Conservation (phyloP, 176 grass and related monocot species). For the Triticum dicoccoides region DNA sequence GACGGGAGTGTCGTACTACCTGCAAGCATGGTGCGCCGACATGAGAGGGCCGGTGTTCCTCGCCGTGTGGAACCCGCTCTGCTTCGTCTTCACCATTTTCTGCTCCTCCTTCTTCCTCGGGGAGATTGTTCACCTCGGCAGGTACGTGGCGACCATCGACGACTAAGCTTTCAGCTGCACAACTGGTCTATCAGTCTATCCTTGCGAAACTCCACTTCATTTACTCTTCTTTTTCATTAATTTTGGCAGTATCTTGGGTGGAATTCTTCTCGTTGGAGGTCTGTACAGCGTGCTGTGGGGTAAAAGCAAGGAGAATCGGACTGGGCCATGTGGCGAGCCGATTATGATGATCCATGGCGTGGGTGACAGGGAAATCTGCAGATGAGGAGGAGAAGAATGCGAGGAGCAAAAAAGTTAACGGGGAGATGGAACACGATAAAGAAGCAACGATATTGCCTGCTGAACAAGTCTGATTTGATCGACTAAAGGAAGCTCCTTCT, state of each 20-base stretch:
- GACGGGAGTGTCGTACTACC: constrained; percentile 48
- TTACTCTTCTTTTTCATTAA: background rate
- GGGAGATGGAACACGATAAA: background rate
- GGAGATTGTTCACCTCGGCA: constrained; percentile 45
- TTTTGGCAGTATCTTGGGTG: constrained; percentile 54
- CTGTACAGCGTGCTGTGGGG: constrained; percentile 70
- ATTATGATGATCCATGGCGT: background rate
- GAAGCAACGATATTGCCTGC: background rate
- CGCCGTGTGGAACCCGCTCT: constrained; percentile 35
- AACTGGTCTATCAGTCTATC: background rate
- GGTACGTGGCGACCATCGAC: background rate
- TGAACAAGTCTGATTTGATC: background rate
- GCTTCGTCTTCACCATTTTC: constrained; percentile 46
- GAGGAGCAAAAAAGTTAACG: background rate
- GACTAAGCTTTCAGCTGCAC: background rate
- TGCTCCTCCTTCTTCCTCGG: constrained; percentile 41
- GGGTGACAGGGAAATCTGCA: background rate
- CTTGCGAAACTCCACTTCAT: background rate
- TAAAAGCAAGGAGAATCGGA: constrained; percentile 33
- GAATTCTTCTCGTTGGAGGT: constrained; percentile 51
- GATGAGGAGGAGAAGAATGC: background rate
- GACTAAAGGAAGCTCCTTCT: background rate
- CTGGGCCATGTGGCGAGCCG: background rate
- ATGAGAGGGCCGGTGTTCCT: constrained; percentile 51
- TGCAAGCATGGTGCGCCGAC: constrained; percentile 57